A percentile compares a stretch with the other conserved stretches of the same genome.
Evolutionary conservation across 352 stramenopile genomes (phyloP).

Genomic region (Phytophthora colocasiae): DNA sequence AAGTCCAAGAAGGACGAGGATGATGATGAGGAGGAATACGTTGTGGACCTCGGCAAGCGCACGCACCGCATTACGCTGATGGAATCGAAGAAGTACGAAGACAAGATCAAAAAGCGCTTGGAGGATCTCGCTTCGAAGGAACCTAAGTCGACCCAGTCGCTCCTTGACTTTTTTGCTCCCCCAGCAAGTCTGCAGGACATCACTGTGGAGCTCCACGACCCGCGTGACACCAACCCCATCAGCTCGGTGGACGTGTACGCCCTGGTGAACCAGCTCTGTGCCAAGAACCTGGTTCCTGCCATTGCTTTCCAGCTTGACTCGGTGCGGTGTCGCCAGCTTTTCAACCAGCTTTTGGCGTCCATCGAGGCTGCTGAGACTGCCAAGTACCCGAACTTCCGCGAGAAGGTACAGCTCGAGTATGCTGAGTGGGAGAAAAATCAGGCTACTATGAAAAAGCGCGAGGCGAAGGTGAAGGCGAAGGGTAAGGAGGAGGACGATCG

Average conservation of each 20-base stretch:
- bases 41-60: constrained; percentile 77
- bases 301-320: constrained; percentile 92
- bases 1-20: constrained; percentile 72
- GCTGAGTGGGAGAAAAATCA: constrained; percentile 88
- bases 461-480: constrained; percentile 94
- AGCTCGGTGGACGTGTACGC: constrained; percentile 74
- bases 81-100: constrained; percentile 98
- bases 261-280: constrained; percentile 72
- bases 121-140: constrained; percentile 90
- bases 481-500: constrained; percentile 90
- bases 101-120: constrained; percentile 94
- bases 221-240: constrained; percentile 56
- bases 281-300: constrained; percentile 71
- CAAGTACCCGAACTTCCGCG: constrained; percentile 89
- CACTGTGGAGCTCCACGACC: constrained; percentile 59
- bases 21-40: constrained; percentile 59
- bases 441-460: constrained; percentile 93
- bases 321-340: constrained; percentile 87
- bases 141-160: constrained; percentile 83
- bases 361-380: constrained; percentile 78
- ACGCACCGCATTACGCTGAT: constrained; percentile 96
- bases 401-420: constrained; percentile 95
- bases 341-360: constrained; percentile 77
- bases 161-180: constrained; percentile 86
- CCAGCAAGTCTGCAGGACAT: constrained; percentile 69